Base-by-base conservation (phyloP, 371 early-diverging fungal genomes). In the Syncephalastrum sp. region DNA sequence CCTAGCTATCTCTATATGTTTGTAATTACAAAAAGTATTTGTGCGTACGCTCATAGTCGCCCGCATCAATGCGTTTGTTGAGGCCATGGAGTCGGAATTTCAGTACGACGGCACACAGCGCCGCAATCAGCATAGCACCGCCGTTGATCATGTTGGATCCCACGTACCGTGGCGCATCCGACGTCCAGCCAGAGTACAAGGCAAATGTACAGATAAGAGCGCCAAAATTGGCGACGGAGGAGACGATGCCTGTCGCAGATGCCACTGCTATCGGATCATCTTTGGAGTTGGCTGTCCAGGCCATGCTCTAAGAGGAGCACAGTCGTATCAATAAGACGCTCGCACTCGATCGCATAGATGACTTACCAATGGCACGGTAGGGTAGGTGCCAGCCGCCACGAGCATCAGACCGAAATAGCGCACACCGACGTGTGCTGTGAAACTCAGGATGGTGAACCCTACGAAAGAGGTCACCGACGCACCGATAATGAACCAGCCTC, bases 141-240 rank as follows among this genome's bases (percentile, higher is more conserved):
- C 75, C 78, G 16, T 72, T 72, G 24, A 77, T 64, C 78, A 77
- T 77, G 38, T 77, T 77, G 12, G 78, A 77, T 7, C 78, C 78
- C 41, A 74, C 48, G 51, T 77, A 77, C 13, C 69, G 63, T n/a
- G 78, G 78, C 8, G 73, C 75, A 62, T 77, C 78, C 1, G 70
- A 57, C 14, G 75, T 56, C 78, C 78, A 77, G 14, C 78, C 75
- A 2, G 78, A 74, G 45, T 77, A 77, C 23, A 77, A 60, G 5
- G 73, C 78, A 69, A 77, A 77, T 4, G 78, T 77, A 61, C 72
- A 72, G 0, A 74, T 62, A 21, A 77, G 43, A 1, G 78, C 75
- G 44, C 78, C 74, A 65, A 77, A 74, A 48, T 77, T 77, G 45
- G 73, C 78, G 19, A 77, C 57, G 0, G 78, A 77, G 1, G 78